Evolutionary conservation across 2,329 filamentous ascomycete genomes (phyloP).

Genomic region (Colletotrichum costaricense): DNA sequence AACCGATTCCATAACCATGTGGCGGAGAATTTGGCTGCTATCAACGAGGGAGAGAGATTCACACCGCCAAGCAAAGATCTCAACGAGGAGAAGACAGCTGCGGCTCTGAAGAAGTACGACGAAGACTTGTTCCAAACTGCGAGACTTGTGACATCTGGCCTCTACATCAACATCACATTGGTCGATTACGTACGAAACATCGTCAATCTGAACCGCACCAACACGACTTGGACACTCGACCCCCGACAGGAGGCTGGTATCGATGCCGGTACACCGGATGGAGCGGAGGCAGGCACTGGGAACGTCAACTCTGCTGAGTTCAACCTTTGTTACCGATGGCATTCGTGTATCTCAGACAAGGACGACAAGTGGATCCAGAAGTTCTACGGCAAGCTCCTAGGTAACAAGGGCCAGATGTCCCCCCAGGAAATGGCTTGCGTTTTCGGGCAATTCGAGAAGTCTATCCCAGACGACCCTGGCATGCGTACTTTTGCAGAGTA

Average conservation of each 20-base stretch:
- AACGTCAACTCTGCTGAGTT: slow-evolving; percentile 91
- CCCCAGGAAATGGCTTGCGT: slow-evolving; percentile 71
- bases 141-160: slow-evolving; percentile 76
- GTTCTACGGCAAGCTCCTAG: slow-evolving; percentile 72
- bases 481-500: slow-evolving; percentile 77
- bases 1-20: slow-evolving; percentile 90
- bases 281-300: slow-evolving; percentile 77
- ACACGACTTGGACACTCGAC: slow-evolving; percentile 77
- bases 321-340: slow-evolving; percentile 90
- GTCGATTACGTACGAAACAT: slow-evolving; percentile 85
- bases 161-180: slow-evolving; percentile 84
- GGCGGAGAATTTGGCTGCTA: slow-evolving; percentile 80
- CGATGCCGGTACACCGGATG: slow-evolving; percentile 61
- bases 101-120: slow-evolving; percentile 76
- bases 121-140: slow-evolving; percentile 85
- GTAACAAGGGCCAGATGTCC: slow-evolving; percentile 63
- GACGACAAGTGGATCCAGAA: slow-evolving; percentile 86
- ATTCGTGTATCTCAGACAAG: slow-evolving; percentile 78
- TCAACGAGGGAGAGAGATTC: slow-evolving; percentile 88
- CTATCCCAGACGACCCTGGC: slow-evolving; percentile 73
- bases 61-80: slow-evolving; percentile 67
- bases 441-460: slow-evolving; percentile 71
- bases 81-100: slow-evolving; percentile 58
- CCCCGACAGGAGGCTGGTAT: slow-evolving; percentile 76
- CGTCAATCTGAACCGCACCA: slow-evolving; percentile 75